A percentile compares a stretch with the other conserved stretches of the same genome.
Evolutionary conservation across 805 yeast genomes (phyloP).

Genomic region (Kodamaea sagamina): DNA sequence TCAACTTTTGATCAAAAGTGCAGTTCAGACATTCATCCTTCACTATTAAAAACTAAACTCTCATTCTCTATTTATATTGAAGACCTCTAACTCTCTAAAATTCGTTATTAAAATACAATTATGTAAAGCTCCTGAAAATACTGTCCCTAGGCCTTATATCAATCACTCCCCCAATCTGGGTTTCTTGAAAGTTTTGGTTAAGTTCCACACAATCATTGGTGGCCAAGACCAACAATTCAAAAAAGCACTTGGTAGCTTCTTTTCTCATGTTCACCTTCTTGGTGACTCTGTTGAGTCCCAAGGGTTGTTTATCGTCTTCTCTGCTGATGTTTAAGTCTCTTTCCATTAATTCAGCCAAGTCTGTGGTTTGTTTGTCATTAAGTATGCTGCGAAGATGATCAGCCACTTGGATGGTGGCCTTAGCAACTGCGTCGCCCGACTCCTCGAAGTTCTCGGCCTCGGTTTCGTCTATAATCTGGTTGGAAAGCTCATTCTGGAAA

Average conservation of each 20-base stretch:
- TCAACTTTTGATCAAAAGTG: too few species aligned
- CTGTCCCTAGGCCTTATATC: conserved; percentile 48
- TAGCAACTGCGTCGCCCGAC: conserved; percentile 37
- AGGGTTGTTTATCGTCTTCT: conserved; percentile 19
- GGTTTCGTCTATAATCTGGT: conserved; percentile 3
- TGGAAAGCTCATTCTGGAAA: conserved; percentile 14
- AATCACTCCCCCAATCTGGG: conserved; percentile 58
- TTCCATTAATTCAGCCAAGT: conserved; percentile 43
- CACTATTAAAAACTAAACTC: too few species aligned
- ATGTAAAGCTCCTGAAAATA: conserved; percentile 27
- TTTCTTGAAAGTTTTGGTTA: conserved; percentile 47
- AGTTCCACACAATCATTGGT: conserved; percentile 69
- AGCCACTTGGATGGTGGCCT: conserved; percentile 58
- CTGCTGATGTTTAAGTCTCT: conserved; percentile 30
- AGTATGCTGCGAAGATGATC: conserved; percentile 41
- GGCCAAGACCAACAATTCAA: conserved; percentile 80
- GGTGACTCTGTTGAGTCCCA: conserved; percentile 22
- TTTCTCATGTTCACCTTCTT: conserved; percentile 42
- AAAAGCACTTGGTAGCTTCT: conserved; percentile 74
- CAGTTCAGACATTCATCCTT: too few species aligned
- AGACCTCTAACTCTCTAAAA: too few species aligned
- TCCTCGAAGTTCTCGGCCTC: conserved; percentile 14
- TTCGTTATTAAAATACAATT: conserved; percentile 2
- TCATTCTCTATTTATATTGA: too few species aligned
- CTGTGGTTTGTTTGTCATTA: conserved; percentile 22